Percentiles rank a stretch among this genome's conserved stretches.
Conservation (phyloP, 768 basidiomycete genomes). For the Erythrobasidium yunnanense region DNA sequence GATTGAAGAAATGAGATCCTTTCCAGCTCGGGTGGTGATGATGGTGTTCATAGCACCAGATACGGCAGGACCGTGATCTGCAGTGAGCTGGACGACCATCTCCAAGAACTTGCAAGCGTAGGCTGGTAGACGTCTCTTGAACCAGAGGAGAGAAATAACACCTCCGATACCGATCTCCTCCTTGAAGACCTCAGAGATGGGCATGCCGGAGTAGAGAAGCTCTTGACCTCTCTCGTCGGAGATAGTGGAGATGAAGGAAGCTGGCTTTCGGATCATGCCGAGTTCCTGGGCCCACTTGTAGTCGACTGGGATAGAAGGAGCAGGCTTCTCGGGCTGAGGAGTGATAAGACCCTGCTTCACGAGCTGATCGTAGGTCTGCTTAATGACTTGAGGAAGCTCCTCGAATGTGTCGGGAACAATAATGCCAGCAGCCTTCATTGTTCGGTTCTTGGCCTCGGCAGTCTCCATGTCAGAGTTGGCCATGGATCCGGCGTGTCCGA, state of each 20-base stretch:
- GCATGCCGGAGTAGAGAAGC: slow-evolving; percentile 95
- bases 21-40: slow-evolving; percentile 96
- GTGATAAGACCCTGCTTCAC: slow-evolving; percentile 58
- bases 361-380: slow-evolving; percentile 72
- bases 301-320: slow-evolving; percentile 98
- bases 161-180: slow-evolving; percentile 82
- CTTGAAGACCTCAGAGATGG: slow-evolving; percentile 96
- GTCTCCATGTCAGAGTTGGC: slow-evolving; percentile 97
- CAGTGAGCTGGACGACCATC: slow-evolving; percentile 99
- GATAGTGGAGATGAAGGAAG: slow-evolving; percentile 94
- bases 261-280: slow-evolving; percentile 94
- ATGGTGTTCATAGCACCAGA: slow-evolving; percentile 94
- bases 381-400: slow-evolving; percentile 74
- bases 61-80: slow-evolving; percentile 58
- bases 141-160: slow-evolving; percentile 92
- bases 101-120: slow-evolving; percentile 98
- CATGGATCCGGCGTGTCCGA: slow-evolving; percentile 96
- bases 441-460: slow-evolving; percentile 91
- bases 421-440: slow-evolving; percentile 89
- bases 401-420: slow-evolving; percentile 97
- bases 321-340: slow-evolving; percentile 67
- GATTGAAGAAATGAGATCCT: slow-evolving; percentile 92
- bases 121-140: slow-evolving; percentile 81
- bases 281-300: slow-evolving; percentile 99
- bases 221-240: slow-evolving; percentile 99